phyloP scores from a whole-genome alignment of 106 monocot species.

The Dendrobium catenatum region DNA sequence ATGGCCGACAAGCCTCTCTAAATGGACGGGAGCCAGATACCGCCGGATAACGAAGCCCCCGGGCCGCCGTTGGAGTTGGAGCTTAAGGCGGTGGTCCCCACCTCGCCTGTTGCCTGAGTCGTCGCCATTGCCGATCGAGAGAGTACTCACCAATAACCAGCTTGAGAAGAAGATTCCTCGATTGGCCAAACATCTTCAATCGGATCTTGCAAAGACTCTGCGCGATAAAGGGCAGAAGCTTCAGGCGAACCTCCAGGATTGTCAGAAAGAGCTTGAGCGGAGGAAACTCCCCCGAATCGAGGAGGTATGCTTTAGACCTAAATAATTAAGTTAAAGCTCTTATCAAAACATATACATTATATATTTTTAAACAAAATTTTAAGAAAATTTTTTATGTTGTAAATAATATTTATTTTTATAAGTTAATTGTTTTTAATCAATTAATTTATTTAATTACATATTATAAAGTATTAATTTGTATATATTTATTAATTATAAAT shows the following conservation, averaged over 20 bases:
- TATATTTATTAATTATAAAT: too few relatives aligned
- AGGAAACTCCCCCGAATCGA: neutral
- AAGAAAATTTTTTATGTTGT: too few relatives aligned
- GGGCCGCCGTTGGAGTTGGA: neutral
- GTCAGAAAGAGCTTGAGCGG: constrained; percentile 15
- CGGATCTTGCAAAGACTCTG: neutral
- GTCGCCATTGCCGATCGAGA: neutral
- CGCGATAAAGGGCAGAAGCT: constrained; percentile 19
- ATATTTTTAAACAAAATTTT: too few relatives aligned
- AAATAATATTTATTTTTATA: too few relatives aligned
- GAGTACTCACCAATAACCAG: constrained; percentile 4
- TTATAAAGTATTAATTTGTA: too few relatives aligned
- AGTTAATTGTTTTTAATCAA: too few relatives aligned
- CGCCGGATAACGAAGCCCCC: neutral
- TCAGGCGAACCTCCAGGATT: neutral
- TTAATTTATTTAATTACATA: too few relatives aligned
- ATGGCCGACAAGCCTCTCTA: neutral
- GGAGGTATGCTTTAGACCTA: neutral
- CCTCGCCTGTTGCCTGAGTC: neutral
- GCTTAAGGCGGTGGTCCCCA: neutral
- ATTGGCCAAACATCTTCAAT: neutral
- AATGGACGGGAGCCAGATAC: neutral
- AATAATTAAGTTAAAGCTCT: too few relatives aligned
- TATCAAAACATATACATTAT: too few relatives aligned
- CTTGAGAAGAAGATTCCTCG: constrained; percentile 19